Conservation (phyloP, 331 rosid genomes). For the Dryas integrifolia region DNA sequence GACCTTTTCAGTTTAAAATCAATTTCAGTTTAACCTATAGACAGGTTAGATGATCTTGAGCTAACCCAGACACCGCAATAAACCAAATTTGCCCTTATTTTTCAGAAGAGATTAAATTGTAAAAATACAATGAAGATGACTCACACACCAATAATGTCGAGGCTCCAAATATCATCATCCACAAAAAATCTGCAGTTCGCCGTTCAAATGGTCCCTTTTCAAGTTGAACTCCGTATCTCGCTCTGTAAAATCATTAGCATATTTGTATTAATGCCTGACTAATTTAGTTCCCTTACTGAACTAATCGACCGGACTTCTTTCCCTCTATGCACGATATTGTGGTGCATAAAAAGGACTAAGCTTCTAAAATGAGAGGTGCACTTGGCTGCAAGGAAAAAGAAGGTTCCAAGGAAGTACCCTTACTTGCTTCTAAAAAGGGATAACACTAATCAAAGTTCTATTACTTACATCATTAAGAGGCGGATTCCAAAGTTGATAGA, state of each 20-base stretch:
- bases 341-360: not conserved
- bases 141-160: conserved; percentile 60
- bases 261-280: conserved; percentile 16
- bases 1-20: not conserved
- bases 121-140: conserved; percentile 14
- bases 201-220: conserved; percentile 86
- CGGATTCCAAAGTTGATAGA: conserved; percentile 91
- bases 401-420: too few species aligned
- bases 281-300: not conserved
- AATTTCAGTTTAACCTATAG: not conserved
- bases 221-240: conserved; percentile 95
- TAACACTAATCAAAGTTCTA: not conserved
- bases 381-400: not conserved
- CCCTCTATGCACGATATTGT: not conserved
- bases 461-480: conserved; percentile 85
- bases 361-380: not conserved
- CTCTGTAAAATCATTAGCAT: conserved; percentile 45
- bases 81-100: conserved; percentile 1
- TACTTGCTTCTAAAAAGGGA: too few species aligned
- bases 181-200: conserved; percentile 87
- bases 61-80: not conserved
- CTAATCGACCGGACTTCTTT: not conserved
- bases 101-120: conserved; percentile 16
- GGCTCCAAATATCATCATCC: conserved; percentile 96
- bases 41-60: not conserved